Evolutionary conservation across 164 flowering plant genomes (phyloP).

Genomic region (Nymphaea colorata): DNA sequence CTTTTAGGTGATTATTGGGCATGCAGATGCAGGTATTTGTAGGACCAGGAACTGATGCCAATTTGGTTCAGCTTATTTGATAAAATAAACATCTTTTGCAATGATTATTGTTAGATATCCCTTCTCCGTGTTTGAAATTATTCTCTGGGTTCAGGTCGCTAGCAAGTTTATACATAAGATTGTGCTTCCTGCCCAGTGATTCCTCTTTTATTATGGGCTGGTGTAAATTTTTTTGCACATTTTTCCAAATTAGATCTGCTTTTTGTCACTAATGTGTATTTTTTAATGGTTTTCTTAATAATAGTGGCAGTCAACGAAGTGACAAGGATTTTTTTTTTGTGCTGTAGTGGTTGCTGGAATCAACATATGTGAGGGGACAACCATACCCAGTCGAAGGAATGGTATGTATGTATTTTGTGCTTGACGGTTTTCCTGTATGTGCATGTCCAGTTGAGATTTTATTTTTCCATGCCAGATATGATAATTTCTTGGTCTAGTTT

Average conservation of each 20-base stretch:
- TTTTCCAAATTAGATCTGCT: not conserved
- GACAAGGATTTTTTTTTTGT: conserved; percentile 1
- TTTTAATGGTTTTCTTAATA: not conserved
- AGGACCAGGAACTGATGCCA: too few species aligned
- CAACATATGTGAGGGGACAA: conserved; percentile 81
- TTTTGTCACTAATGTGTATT: not conserved
- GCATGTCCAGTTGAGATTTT: not conserved
- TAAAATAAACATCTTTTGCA: too few species aligned
- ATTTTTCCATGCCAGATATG: too few species aligned
- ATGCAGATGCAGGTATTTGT: too few species aligned
- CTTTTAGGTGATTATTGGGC: too few species aligned
- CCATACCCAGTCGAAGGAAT: conserved; percentile 63
- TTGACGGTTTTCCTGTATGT: not conserved
- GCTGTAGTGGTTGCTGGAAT: conserved; percentile 77
- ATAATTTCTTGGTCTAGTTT: too few species aligned
- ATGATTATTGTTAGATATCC: too few species aligned
- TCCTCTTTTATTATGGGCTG: not conserved
- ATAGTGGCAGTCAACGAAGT: too few species aligned
- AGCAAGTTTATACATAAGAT: too few species aligned
- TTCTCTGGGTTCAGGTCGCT: too few species aligned
- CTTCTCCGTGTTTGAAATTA: too few species aligned
- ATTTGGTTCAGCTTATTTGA: too few species aligned
- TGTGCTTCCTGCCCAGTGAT: not conserved
- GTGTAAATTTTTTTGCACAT: not conserved
- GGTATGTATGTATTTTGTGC: conserved; percentile 34